Evolutionary conservation across 2,329 filamentous ascomycete species (phyloP), one percentile per base, ranked within the genome.

Genomic region (Claviceps sp.): DNA sequence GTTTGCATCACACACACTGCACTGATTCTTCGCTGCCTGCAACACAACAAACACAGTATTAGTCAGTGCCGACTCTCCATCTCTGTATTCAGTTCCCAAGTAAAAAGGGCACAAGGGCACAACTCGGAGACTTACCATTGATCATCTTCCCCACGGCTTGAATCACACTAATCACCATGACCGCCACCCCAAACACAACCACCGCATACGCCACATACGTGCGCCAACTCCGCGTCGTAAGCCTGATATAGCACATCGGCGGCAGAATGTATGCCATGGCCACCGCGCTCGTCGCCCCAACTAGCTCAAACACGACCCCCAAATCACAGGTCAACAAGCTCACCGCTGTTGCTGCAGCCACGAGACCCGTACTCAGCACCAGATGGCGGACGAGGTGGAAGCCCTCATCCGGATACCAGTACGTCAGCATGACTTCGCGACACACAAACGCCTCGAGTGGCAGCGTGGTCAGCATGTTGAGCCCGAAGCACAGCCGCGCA

Each of bases 391-490:
- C 84, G 60, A 89, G 81, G 65, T 89, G 84, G 71, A 90, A 95
- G 0, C 86, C 85, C 59, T 73, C 88, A 54, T 73, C 74, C 0
- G 78, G 79, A 61, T 76, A 82, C 64, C 75, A 84, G 68, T 95
- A 96, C 57, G 88, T 89, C 59, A 88, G 79, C 87, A 96, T 95
- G 57, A 96, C 90, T 69, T 96, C 93, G 62, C 93, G 82, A 69
- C 93, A 98, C 51, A 98, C 93, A 67, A 98, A 98, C 16, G 89
- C 90, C 73, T 98, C 93, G 54, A 98, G 83, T 0, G 93, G 93
- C 38, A 98, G 75, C 1, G 93, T 97, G 14, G 93, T 96, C 61
- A 98, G 81, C 93, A 98, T 98, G 75, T 98, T 98, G 58, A 98
- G 78, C 2, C 93, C 93, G 64, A 98, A 97, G 70, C 89, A 96